A percentile compares a stretch with the other conserved stretches of the same genome.
Conservation (phyloP, 2,329 filamentous ascomycete genomes). For the Scorias spongiosa region DNA sequence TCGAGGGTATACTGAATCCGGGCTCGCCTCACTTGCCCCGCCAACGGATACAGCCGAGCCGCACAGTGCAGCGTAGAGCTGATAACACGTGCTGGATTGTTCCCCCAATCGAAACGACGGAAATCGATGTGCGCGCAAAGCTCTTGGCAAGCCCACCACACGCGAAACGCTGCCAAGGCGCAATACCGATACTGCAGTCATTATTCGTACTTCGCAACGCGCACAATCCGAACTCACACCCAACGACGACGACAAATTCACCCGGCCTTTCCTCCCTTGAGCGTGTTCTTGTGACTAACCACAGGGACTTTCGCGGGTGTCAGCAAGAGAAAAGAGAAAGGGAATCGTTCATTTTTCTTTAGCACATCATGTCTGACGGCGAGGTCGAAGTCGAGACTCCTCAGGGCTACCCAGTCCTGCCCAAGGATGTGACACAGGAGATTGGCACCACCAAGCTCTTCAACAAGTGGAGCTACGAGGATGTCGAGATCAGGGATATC, state of each 20-base stretch:
- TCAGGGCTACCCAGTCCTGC: conserved; percentile 63
- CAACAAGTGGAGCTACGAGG: conserved; percentile 97
- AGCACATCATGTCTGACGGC: conserved; percentile 74
- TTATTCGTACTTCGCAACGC: neutral
- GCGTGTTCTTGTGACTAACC: neutral
- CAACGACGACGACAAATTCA: neutral
- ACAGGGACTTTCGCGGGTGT: neutral
- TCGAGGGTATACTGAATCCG: too few species aligned
- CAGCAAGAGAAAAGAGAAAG: neutral
- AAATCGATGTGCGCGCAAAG: neutral
- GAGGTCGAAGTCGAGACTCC: conserved; percentile 92
- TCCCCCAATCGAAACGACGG: too few species aligned
- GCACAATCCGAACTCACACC: neutral
- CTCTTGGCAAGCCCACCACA: neutral
- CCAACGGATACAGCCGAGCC: too few species aligned
- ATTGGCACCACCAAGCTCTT: conserved; percentile 91
- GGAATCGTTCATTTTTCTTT: neutral
- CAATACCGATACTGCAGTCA: neutral
- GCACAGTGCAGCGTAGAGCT: too few species aligned
- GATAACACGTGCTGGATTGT: too few species aligned
- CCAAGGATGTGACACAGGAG: conserved; percentile 82
- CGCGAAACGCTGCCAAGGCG: neutral
- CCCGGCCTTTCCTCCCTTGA: neutral
- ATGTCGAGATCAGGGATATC: conserved; percentile 99
- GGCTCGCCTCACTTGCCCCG: too few species aligned